These are phyloP conservation scores for Calonectria pseudoturangicola DNA, from an alignment of 2,329 filamentous ascomycete species.

Conservation along the genomic window DNA sequence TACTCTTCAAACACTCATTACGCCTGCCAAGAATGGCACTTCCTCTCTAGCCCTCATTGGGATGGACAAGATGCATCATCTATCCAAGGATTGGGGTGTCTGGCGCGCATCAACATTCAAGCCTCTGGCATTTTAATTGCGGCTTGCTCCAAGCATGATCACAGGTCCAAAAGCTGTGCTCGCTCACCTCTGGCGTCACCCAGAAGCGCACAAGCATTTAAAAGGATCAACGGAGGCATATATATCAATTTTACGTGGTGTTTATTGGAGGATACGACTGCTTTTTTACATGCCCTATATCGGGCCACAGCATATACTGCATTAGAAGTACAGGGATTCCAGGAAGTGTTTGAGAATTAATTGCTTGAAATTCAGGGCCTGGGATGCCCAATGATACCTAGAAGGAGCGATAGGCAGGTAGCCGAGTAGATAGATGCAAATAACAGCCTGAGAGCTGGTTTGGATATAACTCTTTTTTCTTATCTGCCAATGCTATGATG, in stretches of 20 bases:
- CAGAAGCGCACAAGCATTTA: constrained; percentile 33
- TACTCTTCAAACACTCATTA: constrained; percentile 57
- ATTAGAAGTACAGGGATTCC: constrained; percentile 29
- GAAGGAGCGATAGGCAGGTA: constrained; percentile 40
- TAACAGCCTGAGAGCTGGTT: constrained; percentile 16
- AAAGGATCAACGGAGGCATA: constrained; percentile 37
- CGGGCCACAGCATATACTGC: constrained; percentile 46
- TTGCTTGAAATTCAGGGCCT: constrained; percentile 39
- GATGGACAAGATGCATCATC: constrained; percentile 33
- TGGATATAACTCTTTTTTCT: not conserved
- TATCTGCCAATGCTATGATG: not conserved
- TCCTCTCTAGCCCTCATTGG: constrained; percentile 42
- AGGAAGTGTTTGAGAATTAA: constrained; percentile 33
- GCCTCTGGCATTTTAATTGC: constrained; percentile 50
- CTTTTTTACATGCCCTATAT: constrained; percentile 46
- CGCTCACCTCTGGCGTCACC: constrained; percentile 32
- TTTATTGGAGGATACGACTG: constrained; percentile 49
- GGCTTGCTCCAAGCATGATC: constrained; percentile 43
- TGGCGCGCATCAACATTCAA: constrained; percentile 50
- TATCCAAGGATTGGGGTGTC: constrained; percentile 36
- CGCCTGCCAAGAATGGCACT: constrained; percentile 50
- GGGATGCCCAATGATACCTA: constrained; percentile 52
- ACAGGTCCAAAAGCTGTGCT: not conserved
- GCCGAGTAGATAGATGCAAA: constrained; percentile 33
- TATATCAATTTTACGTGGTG: constrained; percentile 40